Evolutionary conservation across 1,284 basidiomycete genomes (phyloP).

Genomic region (Cutaneotrichosporon arboriforme): DNA sequence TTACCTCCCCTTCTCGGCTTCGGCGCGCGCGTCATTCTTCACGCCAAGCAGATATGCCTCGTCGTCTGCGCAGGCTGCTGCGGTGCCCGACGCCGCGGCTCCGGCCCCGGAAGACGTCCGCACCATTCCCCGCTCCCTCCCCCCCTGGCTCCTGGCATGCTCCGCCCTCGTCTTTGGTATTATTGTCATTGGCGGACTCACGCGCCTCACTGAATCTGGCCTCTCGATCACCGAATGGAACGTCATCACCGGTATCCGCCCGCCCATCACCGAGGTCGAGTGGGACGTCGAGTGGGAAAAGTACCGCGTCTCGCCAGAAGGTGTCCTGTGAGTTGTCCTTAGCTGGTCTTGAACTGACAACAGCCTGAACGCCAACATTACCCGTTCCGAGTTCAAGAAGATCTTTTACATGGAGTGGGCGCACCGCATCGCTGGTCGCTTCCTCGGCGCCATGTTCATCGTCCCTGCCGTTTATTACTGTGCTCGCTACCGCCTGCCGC

Average conservation of each 20-base stretch:
- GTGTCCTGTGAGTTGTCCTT: slow-evolving; percentile 66
- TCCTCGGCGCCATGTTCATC: slow-evolving; percentile 76
- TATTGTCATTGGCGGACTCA: slow-evolving; percentile 92
- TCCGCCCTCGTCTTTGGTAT: slow-evolving; percentile 83
- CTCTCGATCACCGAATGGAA: slow-evolving; percentile 98
- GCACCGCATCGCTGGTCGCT: slow-evolving; percentile 86
- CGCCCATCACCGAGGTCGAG: slow-evolving; percentile 68
- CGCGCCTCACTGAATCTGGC: slow-evolving; percentile 94
- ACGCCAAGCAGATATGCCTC: slow-evolving; percentile 13
- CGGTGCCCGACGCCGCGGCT: neutral
- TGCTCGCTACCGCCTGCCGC: slow-evolving; percentile 61
- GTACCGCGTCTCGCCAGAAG: slow-evolving; percentile 93
- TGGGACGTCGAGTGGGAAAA: slow-evolving; percentile 93
- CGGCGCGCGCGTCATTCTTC: slow-evolving; percentile 12
- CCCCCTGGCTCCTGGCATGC: slow-evolving; percentile 72
- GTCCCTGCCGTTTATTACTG: slow-evolving; percentile 74
- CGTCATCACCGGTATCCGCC: slow-evolving; percentile 82
- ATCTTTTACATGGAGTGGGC: slow-evolving; percentile 99
- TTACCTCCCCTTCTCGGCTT: slow-evolving; percentile 9
- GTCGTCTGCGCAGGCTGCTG: slow-evolving; percentile 4
- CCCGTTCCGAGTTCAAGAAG: slow-evolving; percentile 83
- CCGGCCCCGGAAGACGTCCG: slow-evolving; percentile 50
- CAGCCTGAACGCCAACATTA: slow-evolving; percentile 83
- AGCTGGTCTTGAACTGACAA: neutral
- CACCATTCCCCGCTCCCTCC: slow-evolving; percentile 66